Evolutionary conservation across 2,329 filamentous ascomycete species (phyloP).

Genomic region (Acephala macrosclerotiorum): DNA sequence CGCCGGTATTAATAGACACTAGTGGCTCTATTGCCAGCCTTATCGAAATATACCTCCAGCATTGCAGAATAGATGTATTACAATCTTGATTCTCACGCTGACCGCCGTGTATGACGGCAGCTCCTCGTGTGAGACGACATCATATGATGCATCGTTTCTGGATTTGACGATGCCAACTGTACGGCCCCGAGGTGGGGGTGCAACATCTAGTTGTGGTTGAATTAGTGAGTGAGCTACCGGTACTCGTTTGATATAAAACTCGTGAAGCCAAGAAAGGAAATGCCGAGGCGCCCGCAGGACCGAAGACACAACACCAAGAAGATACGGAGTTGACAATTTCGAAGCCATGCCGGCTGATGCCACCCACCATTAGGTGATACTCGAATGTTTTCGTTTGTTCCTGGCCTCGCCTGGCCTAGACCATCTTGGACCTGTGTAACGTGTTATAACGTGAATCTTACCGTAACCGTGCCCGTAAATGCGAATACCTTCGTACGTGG

Average conservation of each 20-base stretch:
- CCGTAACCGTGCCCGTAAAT: conserved; percentile 10
- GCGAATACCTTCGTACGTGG: conserved; percentile 2
- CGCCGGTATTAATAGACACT: neutral
- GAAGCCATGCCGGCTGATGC: neutral
- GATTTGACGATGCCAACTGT: neutral
- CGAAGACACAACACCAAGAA: conserved; percentile 7
- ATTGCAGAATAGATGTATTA: neutral
- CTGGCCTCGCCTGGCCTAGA: neutral
- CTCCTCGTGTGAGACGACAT: conserved; percentile 15
- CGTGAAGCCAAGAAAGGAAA: conserved; percentile 7
- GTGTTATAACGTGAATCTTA: conserved; percentile 3
- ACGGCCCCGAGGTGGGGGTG: neutral
- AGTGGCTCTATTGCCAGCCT: conserved; percentile 13
- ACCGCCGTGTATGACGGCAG: neutral
- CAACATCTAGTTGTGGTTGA: neutral
- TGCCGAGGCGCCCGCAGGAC: conserved; percentile 19
- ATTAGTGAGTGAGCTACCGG: neutral
- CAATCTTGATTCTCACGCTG: conserved; percentile 8
- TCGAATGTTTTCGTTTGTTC: conserved; percentile 8
- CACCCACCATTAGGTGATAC: conserved; percentile 14
- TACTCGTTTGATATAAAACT: conserved; percentile 5
- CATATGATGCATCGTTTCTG: conserved; percentile 13
- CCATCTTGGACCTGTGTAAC: conserved; percentile 1
- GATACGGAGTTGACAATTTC: neutral
- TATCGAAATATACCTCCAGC: conserved; percentile 11